Conservation (phyloP, 495 filamentous ascomycete genomes). For the Zalerion maritima region DNA sequence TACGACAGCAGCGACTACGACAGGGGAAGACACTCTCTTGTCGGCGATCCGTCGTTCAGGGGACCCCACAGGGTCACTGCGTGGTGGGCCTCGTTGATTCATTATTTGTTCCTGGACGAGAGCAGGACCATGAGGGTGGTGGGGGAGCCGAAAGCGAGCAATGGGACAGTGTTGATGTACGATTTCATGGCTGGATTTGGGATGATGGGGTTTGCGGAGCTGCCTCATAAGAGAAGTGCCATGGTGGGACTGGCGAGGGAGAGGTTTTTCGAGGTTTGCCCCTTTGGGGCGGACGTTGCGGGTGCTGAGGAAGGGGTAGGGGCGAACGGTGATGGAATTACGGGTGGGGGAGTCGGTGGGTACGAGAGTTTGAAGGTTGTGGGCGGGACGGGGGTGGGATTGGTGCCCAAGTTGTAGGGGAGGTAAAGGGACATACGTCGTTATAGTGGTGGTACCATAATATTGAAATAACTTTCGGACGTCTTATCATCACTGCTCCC, state of each 20-base stretch:
- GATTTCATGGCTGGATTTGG: constrained; percentile 51
- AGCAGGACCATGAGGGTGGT: constrained; percentile 46
- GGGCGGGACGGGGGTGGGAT: constrained; percentile 28
- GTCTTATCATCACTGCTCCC: too few species aligned
- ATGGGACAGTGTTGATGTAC: constrained; percentile 45
- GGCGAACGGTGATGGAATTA: too few species aligned
- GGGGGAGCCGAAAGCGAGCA: constrained; percentile 50
- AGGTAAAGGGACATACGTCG: too few species aligned
- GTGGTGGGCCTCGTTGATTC: constrained; percentile 55
- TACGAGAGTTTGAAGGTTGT: constrained; percentile 32
- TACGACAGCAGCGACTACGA: constrained; percentile 49
- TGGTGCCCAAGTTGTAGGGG: constrained; percentile 29
- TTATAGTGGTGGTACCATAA: too few species aligned
- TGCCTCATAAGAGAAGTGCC: constrained; percentile 52
- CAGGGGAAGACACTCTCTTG: constrained; percentile 53
- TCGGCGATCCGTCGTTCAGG: constrained; percentile 46
- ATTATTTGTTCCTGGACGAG: constrained; percentile 58
- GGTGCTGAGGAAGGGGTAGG: not conserved
- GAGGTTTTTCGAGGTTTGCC: constrained; percentile 53
- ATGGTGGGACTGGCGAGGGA: constrained; percentile 45
- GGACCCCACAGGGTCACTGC: constrained; percentile 51
- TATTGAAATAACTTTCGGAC: too few species aligned
- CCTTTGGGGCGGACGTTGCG: constrained; percentile 33
- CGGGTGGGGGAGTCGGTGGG: too few species aligned
- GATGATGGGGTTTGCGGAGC: constrained; percentile 49